Evolutionary conservation across 73 alveolate genomes (phyloP), one percentile per base, ranked within the genome.

Genomic region (Paramecium primaurelia): DNA sequence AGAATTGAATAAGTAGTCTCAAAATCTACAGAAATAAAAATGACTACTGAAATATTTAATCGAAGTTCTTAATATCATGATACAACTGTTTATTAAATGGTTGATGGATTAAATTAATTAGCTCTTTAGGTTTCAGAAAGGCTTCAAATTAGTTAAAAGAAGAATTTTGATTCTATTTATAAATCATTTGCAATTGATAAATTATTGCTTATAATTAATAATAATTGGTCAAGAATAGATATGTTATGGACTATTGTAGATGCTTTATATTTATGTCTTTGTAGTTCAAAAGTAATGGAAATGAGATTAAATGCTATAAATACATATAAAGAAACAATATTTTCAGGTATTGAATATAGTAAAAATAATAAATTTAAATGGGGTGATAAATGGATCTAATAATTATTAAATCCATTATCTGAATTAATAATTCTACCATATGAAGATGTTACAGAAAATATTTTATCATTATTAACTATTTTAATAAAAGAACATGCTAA

Each of bases 111-210:
- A 8, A 80, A 80, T 49, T 80, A 80, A 20, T 47, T 80, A 12
- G 71, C 91, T 0, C 73, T 80, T 38, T 80, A 80, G 16, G 91
- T 80, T n/a, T 80, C 91, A 20, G 91, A 80, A 22, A 20, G 91
- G 22, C 45, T 80, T 18, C 18, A 80, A 26, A 80, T 47, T 2
- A 45, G 77, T 80, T 11, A 47, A 44, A 80, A 47, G 49, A 80
- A 80, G 30, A 45, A 40, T 11, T 80, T 80, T 44, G 91, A 80
- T 80, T 80, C 91, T 7, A 49, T 80, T 9, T 80, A 44, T 49
- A 80, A 80, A 80, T 80, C 91, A 40, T 80, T 80, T 80, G 71
- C 91, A 11, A 45, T 80, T 20, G 91, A 80, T 12, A 80, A 80
- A 49, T 51, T 80, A 45, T 25, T 42, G 7, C 34, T 80, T 3